phyloP scores from a whole-genome alignment of 2,329 filamentous ascomycete genomes.

The Parastagonospora nodorum region DNA sequence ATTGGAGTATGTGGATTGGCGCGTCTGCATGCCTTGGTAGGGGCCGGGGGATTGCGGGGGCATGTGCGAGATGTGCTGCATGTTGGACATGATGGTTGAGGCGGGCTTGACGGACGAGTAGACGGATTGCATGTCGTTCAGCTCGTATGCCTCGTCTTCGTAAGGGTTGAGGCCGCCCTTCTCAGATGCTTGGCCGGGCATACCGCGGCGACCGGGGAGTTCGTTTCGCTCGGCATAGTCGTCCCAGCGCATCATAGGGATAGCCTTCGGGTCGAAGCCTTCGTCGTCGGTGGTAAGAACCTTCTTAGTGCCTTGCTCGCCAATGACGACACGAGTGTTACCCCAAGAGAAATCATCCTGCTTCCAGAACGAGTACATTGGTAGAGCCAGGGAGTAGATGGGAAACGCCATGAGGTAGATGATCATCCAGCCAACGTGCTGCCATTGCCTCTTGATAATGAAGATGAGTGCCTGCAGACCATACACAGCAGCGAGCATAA shows the following conservation, averaged over 20 bases:
- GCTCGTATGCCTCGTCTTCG: slow-evolving; percentile 81
- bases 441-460: slow-evolving; percentile 96
- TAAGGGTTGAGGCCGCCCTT: slow-evolving; percentile 67
- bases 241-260: slow-evolving; percentile 95
- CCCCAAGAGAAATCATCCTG: slow-evolving; percentile 99
- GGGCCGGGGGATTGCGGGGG: slow-evolving; percentile 77
- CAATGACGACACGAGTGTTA: slow-evolving; percentile 96
- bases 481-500: slow-evolving; percentile 89
- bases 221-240: slow-evolving; percentile 88
- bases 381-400: slow-evolving; percentile 88
- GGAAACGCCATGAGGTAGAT: slow-evolving; percentile 97
- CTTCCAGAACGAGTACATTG: slow-evolving; percentile 99
- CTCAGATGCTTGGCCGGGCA: slow-evolving; percentile 56
- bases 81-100: slow-evolving; percentile 84
- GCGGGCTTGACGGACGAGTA: slow-evolving; percentile 90
- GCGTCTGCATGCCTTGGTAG: slow-evolving; percentile 66
- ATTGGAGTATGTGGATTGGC: slow-evolving; percentile 74
- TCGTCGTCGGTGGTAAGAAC: slow-evolving; percentile 83
- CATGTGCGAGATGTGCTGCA: slow-evolving; percentile 75
- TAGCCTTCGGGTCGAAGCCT: slow-evolving; percentile 86
- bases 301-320: slow-evolving; percentile 88
- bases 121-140: slow-evolving; percentile 97
- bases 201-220: slow-evolving; percentile 86
- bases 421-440: slow-evolving; percentile 99
- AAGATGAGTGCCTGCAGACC: slow-evolving; percentile 96